Base-by-base conservation (phyloP, 2,329 filamentous ascomycete species). In the Claviceps arundinis region DNA sequence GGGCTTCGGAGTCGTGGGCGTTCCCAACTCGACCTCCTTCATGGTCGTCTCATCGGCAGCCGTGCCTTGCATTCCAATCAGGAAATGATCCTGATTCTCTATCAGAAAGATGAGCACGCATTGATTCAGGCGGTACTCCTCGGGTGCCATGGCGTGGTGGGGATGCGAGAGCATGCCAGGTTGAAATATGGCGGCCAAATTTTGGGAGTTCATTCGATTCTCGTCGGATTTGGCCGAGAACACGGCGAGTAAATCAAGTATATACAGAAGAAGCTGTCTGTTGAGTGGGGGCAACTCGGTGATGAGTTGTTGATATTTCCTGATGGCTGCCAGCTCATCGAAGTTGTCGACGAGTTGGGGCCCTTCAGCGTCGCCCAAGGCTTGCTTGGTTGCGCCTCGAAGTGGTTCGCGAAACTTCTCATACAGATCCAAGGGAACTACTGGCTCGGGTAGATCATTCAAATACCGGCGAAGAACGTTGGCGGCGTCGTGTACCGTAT, bases 61-160 rank as follows among this genome's bases (percentile, higher is more conserved):
- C n/a, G 90, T 96, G 45, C 93, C 93, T 64, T 89, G 88, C 93
- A 98, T 98, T 52, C 93, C 93, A 57, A 98, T 94, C 58, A 98
- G 73, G 74, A 98, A 98, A 68, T 95, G 88, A 63, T 98, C 93
- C 66, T 98, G 93, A 62, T 98, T 95, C 64, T 97, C 90, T 58
- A 98, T 98, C 59, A 98, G 72, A 68, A 98, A 98, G 49, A 98
- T 95, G 57, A 98, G 78, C 19, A 98, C 91, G 61, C 93, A 91
- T 74, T 98, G 93, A 64, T 94, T 97, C 5, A 98, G 74, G 37
- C 89, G 84, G 65, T 98, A 98, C 64, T 97, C 91, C 53, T 87
- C 81, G 0, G 93, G 93, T 0, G 89, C 84, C 91, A 98, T 97
- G 62, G 95, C 90, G 66, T 98, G 93, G 54, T 80, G 75, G 1